Percentiles rank a stretch among this genome's conserved stretches.
phyloP scores from a whole-genome alignment of 352 stramenopile genomes.

The Blastocystis sp. region DNA sequence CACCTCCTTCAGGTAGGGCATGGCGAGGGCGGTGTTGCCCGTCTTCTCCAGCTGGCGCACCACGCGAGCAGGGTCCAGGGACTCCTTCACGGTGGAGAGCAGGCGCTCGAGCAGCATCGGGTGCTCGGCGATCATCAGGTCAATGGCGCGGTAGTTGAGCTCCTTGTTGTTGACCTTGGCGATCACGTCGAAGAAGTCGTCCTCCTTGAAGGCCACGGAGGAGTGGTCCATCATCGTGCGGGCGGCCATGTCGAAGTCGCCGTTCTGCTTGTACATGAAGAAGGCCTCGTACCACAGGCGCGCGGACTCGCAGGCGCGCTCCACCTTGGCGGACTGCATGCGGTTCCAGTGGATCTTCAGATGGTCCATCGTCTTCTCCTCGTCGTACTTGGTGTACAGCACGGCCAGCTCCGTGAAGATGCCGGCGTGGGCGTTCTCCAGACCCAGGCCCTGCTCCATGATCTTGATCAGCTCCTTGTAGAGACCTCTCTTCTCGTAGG shows the following conservation, averaged over 20 bases:
- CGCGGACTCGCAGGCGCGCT: conserved; percentile 94
- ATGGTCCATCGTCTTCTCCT: conserved; percentile 98
- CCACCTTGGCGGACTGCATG: conserved; percentile 95
- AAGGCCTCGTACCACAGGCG: conserved; percentile 95
- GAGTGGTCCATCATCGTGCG: conserved; percentile 98
- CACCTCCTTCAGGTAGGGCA: conserved; percentile 95
- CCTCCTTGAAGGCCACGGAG: conserved; percentile 90
- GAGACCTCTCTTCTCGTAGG: conserved; percentile 95
- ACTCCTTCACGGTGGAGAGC: conserved; percentile 94
- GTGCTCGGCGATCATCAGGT: conserved; percentile 96
- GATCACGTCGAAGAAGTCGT: conserved; percentile 97
- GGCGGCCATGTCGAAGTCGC: conserved; percentile 96
- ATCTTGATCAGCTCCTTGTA: conserved; percentile 92
- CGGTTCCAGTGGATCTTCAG: conserved; percentile 99
- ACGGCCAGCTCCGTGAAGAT: conserved; percentile 99
- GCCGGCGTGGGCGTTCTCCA: conserved; percentile 95
- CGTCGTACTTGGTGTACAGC: conserved; percentile 98
- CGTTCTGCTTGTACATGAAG: conserved; percentile 98
- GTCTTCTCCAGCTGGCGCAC: conserved; percentile 91
- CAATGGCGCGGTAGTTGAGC: conserved; percentile 99
- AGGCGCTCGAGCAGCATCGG: conserved; percentile 91
- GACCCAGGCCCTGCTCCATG: conserved; percentile 94
- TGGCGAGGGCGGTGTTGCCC: conserved; percentile 91
- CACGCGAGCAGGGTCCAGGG: conserved; percentile 94
- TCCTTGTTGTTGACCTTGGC: conserved; percentile 98